Evolutionary conservation across 768 basidiomycete species (phyloP).

Genomic region (Calocera cornea): DNA sequence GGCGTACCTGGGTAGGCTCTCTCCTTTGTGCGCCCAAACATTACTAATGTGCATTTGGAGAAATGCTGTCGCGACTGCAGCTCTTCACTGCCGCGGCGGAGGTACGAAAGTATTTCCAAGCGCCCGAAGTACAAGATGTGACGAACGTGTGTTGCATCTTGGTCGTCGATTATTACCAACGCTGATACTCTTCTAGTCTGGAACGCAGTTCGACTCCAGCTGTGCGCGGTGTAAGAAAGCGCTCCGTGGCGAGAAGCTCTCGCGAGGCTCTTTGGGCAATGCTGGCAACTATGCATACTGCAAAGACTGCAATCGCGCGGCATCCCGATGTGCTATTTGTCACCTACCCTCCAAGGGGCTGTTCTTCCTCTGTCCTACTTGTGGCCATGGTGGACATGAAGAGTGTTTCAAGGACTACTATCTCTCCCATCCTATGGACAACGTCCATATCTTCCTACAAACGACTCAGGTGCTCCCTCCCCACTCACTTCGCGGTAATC

Average conservation of each 20-base stretch:
- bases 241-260: slow-evolving; percentile 29
- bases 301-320: slow-evolving; percentile 35
- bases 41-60: slow-evolving; percentile 25
- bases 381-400: slow-evolving; percentile 71
- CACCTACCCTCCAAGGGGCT: slow-evolving; percentile 61
- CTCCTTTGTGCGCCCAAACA: not conserved
- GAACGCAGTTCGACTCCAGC: slow-evolving; percentile 55
- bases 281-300: slow-evolving; percentile 45
- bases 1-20: slow-evolving; percentile 50
- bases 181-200: slow-evolving; percentile 35
- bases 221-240: slow-evolving; percentile 62
- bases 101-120: slow-evolving; percentile 47
- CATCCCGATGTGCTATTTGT: slow-evolving; percentile 54
- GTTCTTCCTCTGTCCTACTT: slow-evolving; percentile 61
- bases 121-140: slow-evolving; percentile 37
- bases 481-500: slow-evolving; percentile 11
- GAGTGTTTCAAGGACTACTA: slow-evolving; percentile 62
- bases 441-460: slow-evolving; percentile 23
- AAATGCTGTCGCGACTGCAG: slow-evolving; percentile 46
- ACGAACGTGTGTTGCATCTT: slow-evolving; percentile 34
- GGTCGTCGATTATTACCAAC: not conserved
- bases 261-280: slow-evolving; percentile 13
- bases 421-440: slow-evolving; percentile 41
- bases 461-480: slow-evolving; percentile 7
- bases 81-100: slow-evolving; percentile 59